Base-by-base conservation (phyloP, 2,329 filamentous ascomycete genomes). In the Pleomassaria siparia region DNA sequence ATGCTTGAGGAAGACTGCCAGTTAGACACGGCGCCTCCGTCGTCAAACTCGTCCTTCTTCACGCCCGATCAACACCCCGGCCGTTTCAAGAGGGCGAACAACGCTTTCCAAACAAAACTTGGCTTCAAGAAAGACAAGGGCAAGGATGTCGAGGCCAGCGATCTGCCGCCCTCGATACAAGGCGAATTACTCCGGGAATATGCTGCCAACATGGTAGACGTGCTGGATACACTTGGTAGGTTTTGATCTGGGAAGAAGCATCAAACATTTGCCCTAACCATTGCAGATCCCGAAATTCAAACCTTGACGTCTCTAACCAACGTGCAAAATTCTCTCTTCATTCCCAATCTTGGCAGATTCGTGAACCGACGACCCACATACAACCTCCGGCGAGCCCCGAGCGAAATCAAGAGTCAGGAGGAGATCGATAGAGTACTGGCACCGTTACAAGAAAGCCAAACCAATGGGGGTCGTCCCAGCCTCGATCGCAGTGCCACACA, bases 271-370 rank as follows among this genome's bases (percentile, higher is more conserved):
- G 30, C 22, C 28, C 42, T 43, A 43, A 49, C 30, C 16, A 26
- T 20, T 29, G 21, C 54, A 91, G 89, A 95, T 60, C 89, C 89
- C 33, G 88, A 95, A 72, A 85, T 95, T 3, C 84, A 88, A 28
- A 89, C 89, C 0, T 74, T 95, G 3, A 89, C 88, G 0, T 92
- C 89, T 12, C 80, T 95, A 9, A 95, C 88, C 35, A 95, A 95
- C 61, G 85, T 95, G 16, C 89, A 95, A 62, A 95, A 95, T 66
- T 94, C 89, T 0, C 81, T 95, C 9, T 95, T 95, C 70, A 76
- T 95, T 2, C 90, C 90, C 0, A 86, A 91, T 55, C 76, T 95
- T n/a, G 89, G 89, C 32, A 74, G 77, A 43, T 84, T 83, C 58
- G 59, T 95, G 41, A 94, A 95, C 62, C 81, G 90, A 40, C 79